Evolutionary conservation across 345 rosid genomes (phyloP), one percentile per base, ranked within the genome.

Genomic region (Limnanthes douglasii): DNA sequence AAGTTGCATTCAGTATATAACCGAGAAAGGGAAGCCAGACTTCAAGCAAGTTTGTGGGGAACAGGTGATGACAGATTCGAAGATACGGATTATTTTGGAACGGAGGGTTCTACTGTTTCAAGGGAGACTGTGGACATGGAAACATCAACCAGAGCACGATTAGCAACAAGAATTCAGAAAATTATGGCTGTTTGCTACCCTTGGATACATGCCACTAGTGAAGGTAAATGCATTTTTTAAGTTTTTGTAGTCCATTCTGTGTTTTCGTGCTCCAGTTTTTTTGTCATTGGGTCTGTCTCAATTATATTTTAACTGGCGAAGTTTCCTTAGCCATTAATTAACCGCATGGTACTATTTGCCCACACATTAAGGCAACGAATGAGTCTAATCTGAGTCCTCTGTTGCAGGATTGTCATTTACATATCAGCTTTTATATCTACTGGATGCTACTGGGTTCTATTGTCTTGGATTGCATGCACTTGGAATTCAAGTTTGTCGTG

Each of bases 381-480:
- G 30, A 6, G 30, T 2, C 43, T 64, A 35, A 72, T 41, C 31
- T 20, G 29, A 22, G 6, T 19, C 44, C 14, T 24, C 2, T 37
- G 56, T 23, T 75, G 78, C 86, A 92, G 96, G 96, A 37, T 62
- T 85, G 43, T 78, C 92, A 6, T 92, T 92, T 46, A 60, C 80
- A 33, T 92, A 75, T 64, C 96, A 92, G 64, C 73, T 92, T 49
- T 53, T 92, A 53, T 92, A 85, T 62, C 70, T 92, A 26, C 61
- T 92, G 66, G 99, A 92, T 47, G 96, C 99, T 54, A 85, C 94
- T 48, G 81, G 90, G 36, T 92, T 85, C 66, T 92, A 80, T 64
- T 81, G 94, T 41, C 55, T 73, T 6, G 99, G 93, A 41, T 62
- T 92, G 46, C 94, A 92, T 61, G 90, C 76, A 26, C 90, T 92